These are phyloP conservation scores for Heimioporus sp. DNA, from an alignment of 768 basidiomycete species.

Conservation along the genomic window DNA sequence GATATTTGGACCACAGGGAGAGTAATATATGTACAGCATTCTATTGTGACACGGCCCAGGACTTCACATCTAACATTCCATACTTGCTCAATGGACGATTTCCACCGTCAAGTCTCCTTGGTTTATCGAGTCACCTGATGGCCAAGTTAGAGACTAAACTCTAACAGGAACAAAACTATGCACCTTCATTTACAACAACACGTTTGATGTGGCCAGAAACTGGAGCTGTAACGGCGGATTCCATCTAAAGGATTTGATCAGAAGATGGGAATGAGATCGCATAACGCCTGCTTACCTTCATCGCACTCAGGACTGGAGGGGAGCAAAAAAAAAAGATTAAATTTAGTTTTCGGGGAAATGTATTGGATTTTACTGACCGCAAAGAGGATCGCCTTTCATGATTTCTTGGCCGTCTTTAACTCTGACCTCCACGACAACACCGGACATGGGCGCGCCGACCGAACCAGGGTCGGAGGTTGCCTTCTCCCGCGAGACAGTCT, in stretches of 20 bases:
- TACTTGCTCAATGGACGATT: slow-evolving; percentile 61
- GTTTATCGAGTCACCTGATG: slow-evolving; percentile 85
- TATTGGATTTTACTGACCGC: slow-evolving; percentile 53
- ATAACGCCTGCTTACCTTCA: slow-evolving; percentile 67
- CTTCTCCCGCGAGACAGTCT: slow-evolving; percentile 92
- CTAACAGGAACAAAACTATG: slow-evolving; percentile 11
- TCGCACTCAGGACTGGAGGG: slow-evolving; percentile 81
- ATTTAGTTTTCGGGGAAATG: slow-evolving; percentile 18
- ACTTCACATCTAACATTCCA: background rate
- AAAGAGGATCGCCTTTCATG: slow-evolving; percentile 96
- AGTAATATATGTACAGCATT: slow-evolving; percentile 18
- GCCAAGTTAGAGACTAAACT: slow-evolving; percentile 5
- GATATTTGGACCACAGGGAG: slow-evolving; percentile 2
- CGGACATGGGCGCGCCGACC: slow-evolving; percentile 97
- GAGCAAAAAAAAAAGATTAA: slow-evolving; percentile 13
- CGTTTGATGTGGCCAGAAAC: slow-evolving; percentile 97
- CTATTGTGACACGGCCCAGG: slow-evolving; percentile 15
- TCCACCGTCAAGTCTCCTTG: slow-evolving; percentile 91
- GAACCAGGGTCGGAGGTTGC: slow-evolving; percentile 92
- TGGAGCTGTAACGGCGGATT: slow-evolving; percentile 93
- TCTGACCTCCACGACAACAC: slow-evolving; percentile 96
- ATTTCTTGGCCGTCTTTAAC: slow-evolving; percentile 98
- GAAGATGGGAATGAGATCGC: slow-evolving; percentile 1
- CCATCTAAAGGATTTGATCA: slow-evolving; percentile 66
- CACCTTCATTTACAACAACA: slow-evolving; percentile 86